Evolutionary conservation across 768 basidiomycete species (phyloP), one percentile per base, ranked within the genome.

Genomic region (Calvatia gigantea): DNA sequence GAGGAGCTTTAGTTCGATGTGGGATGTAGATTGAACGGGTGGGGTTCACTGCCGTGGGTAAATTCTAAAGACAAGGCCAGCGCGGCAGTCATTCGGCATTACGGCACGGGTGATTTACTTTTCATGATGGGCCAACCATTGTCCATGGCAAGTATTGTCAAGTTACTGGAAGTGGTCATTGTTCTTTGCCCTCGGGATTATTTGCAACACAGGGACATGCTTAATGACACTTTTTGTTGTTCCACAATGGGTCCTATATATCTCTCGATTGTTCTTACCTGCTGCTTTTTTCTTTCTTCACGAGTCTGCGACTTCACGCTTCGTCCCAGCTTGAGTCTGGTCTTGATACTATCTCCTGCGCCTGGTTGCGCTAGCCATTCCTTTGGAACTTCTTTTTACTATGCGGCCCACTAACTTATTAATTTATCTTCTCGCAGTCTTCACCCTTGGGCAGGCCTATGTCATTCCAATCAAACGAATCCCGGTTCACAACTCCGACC

Each of bases 391-490:
- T 21, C 14, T 39, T 14, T 42, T 57, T 49, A 32, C 6, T 38
- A 51, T 57, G 56, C 56, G 33, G 28, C n/a, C 7, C 7, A 33
- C 28, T 21, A 14, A 19, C 25, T 28, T 50, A 25, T 12, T 49
- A 28, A 17, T 35, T 19, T 35, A 43, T 58, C 27, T 48, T 17
- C 31, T 51, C 12, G 42, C 46, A 28, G 42, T 47, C 15, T 28
- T 51, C n/a, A 41, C 15, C 9, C 25, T 29, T 51, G 38, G 9
- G 14, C 50, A 28, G 8, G 37, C 50, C 19, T 28, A 42, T 27
- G 52, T 59, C 15, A 63, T 66, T 32, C 68, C 66, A 32, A 39
- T 65, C 37, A 61, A 58, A 47, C 60, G 57, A 14, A 25, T 62
- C 44, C 60, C 29, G 31, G 43, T 63, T 9, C 43, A 58, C 4